Conservation (phyloP, 257 asterid genomes). For the Nicotiana tabacum region DNA sequence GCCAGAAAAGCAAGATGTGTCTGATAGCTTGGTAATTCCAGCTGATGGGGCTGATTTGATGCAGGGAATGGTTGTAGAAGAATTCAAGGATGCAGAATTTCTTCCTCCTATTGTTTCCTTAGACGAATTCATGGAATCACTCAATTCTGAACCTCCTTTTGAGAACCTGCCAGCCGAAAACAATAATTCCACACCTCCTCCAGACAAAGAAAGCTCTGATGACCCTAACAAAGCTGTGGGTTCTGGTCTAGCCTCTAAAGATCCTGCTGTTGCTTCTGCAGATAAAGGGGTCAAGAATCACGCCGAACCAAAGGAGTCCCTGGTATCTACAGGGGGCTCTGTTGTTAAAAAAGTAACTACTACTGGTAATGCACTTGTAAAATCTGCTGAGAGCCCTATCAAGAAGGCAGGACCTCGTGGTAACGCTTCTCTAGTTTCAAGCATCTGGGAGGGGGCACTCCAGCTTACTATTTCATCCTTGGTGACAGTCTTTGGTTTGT, state of each 20-base stretch:
- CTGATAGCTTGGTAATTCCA: slow-evolving; percentile 66
- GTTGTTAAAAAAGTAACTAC: slow-evolving; percentile 27
- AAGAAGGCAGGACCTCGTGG: neutral
- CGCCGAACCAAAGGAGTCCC: slow-evolving; percentile 10
- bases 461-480: slow-evolving; percentile 60
- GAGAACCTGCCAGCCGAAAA: slow-evolving; percentile 54
- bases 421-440: slow-evolving; percentile 27
- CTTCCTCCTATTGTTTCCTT: slow-evolving; percentile 91
- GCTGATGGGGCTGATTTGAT: slow-evolving; percentile 86
- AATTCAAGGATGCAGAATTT: slow-evolving; percentile 71
- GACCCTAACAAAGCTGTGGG: slow-evolving; percentile 20
- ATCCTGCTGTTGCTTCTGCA: slow-evolving; percentile 30
- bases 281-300: slow-evolving; percentile 28
- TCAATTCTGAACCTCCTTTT: slow-evolving; percentile 88
- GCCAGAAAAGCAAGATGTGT: slow-evolving; percentile 49
- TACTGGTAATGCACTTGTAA: neutral
- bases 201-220: slow-evolving; percentile 37
- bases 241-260: slow-evolving; percentile 32
- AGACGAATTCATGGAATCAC: slow-evolving; percentile 98
- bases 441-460: slow-evolving; percentile 70
- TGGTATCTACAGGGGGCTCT: slow-evolving; percentile 26
- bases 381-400: neutral
- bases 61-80: slow-evolving; percentile 97
- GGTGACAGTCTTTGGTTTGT: slow-evolving; percentile 49
- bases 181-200: slow-evolving; percentile 19